These are phyloP conservation scores for Orobanche coerulescens DNA, from an alignment of 257 asterid genomes.

Conservation along the genomic window DNA sequence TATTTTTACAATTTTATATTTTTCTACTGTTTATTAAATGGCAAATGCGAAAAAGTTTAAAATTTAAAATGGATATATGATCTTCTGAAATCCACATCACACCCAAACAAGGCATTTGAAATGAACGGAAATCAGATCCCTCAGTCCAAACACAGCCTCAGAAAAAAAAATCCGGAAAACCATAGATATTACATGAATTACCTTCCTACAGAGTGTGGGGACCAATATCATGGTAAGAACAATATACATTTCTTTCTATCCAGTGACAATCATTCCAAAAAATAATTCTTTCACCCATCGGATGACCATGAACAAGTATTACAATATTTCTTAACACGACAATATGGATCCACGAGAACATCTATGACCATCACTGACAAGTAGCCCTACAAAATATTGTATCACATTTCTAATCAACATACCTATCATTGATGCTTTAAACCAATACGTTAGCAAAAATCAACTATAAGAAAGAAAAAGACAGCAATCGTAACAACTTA, in stretches of 20 bases:
- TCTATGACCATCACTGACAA: not conserved
- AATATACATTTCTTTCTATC: not conserved
- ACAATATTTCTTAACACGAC: not conserved
- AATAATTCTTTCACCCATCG: not conserved
- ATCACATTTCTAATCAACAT: not conserved
- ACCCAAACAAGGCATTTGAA: not conserved
- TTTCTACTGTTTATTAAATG: not conserved
- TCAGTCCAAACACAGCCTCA: not conserved
- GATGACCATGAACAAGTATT: not conserved
- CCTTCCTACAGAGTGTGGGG: not conserved
- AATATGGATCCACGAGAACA: not conserved
- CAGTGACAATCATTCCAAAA: not conserved
- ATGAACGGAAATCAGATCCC: not conserved
- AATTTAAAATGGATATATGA: not conserved
- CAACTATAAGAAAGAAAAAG: not conserved
- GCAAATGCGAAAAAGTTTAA: no score
- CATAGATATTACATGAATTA: not conserved
- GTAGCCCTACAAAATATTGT: not conserved
- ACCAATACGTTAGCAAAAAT: not conserved
- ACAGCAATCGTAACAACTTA: not conserved
- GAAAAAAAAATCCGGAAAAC: not conserved
- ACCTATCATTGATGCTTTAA: not conserved
- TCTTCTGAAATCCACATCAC: not conserved
- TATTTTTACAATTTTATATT: no score
- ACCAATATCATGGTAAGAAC: not conserved